phyloP scores from a whole-genome alignment of 768 basidiomycete species.

The Suillus variegatus region DNA sequence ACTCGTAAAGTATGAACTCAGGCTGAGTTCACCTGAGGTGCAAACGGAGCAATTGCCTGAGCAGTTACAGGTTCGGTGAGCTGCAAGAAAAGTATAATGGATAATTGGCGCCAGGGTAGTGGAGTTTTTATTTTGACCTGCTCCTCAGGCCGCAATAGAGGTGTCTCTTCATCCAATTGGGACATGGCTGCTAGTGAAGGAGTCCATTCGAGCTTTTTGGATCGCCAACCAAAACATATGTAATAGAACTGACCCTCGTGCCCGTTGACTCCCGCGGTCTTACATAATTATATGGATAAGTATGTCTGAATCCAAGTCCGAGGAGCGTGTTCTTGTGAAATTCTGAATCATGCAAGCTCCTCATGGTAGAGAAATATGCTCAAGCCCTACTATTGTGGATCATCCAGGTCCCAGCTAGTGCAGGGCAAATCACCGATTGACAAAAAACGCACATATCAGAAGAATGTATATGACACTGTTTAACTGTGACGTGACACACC shows the following conservation, averaged over 20 bases:
- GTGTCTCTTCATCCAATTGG: constrained; percentile 37
- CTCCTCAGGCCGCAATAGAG: constrained; percentile 28
- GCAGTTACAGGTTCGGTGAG: constrained; percentile 51
- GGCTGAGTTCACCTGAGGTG: constrained; percentile 50
- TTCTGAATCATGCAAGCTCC: no score
- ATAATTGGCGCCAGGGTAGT: constrained; percentile 49
- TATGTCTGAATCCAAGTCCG: no score
- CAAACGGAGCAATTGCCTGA: constrained; percentile 57
- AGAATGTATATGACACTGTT: no score
- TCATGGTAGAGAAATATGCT: no score
- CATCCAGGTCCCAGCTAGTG: no score
- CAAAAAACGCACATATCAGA: no score
- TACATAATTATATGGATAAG: neutral
- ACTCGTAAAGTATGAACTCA: neutral
- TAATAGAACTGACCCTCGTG: neutral
- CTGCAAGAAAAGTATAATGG: constrained; percentile 47
- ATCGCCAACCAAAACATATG: neutral
- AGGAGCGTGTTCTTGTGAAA: no score
- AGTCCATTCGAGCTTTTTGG: neutral
- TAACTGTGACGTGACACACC: no score
- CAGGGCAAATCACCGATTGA: no score
- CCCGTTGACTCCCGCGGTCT: neutral
- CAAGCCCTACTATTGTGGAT: no score
- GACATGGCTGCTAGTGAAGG: neutral
- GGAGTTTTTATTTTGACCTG: constrained; percentile 32